Evolutionary conservation across 2,329 filamentous ascomycete genomes (phyloP).

Genomic region (Gnomoniopsis sp.): DNA sequence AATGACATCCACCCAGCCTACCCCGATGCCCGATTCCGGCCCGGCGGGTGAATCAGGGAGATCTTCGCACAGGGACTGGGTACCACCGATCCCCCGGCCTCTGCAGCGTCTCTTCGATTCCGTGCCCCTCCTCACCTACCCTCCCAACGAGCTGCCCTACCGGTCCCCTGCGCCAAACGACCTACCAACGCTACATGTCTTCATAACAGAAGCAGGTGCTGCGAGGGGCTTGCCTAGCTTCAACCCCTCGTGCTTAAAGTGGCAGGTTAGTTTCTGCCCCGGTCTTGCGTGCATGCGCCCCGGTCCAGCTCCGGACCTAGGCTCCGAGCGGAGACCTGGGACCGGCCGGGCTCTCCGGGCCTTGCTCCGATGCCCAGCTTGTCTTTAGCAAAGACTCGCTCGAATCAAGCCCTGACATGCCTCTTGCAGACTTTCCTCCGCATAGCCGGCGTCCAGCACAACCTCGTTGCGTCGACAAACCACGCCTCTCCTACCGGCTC

Average conservation of each 20-base stretch:
- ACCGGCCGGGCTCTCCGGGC: neutral
- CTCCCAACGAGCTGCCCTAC: constrained; percentile 69
- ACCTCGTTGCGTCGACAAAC: constrained; percentile 73
- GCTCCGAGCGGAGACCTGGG: neutral
- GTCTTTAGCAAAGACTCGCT: neutral
- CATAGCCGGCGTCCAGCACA: constrained; percentile 68
- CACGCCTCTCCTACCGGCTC: constrained; percentile 86
- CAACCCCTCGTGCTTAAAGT: constrained; percentile 92
- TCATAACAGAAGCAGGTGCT: constrained; percentile 64
- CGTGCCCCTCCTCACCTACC: constrained; percentile 76
- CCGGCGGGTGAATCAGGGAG: neutral
- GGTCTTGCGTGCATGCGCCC: neutral
- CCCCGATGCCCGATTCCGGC: neutral
- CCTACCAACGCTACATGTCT: constrained; percentile 68
- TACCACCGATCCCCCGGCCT: constrained; percentile 62
- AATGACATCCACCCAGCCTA: constrained; percentile 12
- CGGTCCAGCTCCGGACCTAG: neutral
- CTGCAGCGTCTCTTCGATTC: constrained; percentile 79
- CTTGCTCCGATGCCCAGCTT: neutral
- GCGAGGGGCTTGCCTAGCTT: constrained; percentile 66
- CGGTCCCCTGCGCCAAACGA: constrained; percentile 44
- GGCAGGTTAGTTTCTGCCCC: constrained; percentile 69
- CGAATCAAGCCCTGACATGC: constrained; percentile 2
- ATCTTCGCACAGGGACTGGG: constrained; percentile 34
- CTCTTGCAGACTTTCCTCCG: constrained; percentile 70